Base-by-base conservation (phyloP, 495 filamentous ascomycete genomes). In the Bacidia gigantensis region DNA sequence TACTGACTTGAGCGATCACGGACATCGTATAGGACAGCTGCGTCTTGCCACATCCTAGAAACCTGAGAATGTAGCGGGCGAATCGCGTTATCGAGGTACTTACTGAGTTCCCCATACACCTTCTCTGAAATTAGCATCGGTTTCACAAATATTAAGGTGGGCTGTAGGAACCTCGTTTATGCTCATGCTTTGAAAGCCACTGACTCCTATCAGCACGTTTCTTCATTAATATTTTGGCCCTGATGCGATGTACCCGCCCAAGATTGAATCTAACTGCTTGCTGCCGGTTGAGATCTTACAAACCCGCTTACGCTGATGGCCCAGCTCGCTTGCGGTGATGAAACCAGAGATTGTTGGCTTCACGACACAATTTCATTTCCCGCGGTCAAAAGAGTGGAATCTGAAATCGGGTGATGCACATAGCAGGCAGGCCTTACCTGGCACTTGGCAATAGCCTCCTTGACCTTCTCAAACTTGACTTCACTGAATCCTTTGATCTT, bases 401-500 rank as follows among this genome's bases (percentile, higher is more conserved):
- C n/a, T n/a, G n/a, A n/a, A n/a, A n/a, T n/a, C n/a, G n/a, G n/a
- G n/a, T n/a, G n/a, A n/a, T n/a, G n/a, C n/a, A n/a, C n/a, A n/a
- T n/a, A n/a, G n/a, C n/a, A n/a, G n/a, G 45, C 11, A 26, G 42
- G 29, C 57, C 69, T 46, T 66, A 86, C 83, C 60, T 81, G 68
- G 53, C 81, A 81, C 59, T 89, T 89, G 53, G 73, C 70, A 38
- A 82, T 75, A 20, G 84, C 84, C 57, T 88, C 84, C 60, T 87
- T 88, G 62, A 89, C 72, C 62, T 87, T 88, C 53, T 87, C 85
- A 11, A 87, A 85, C 64, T 87, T 88, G 59, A 81, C 72, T 60
- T 89, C 85, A 50, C 82, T 86, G 65, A 88, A 87, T 5, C 84
- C 84, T 61, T 84, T 86, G 62, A 88, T 85, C 62, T 83, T 87